These are phyloP conservation scores for Geotrichum bryndzae DNA, from an alignment of 1,139 yeast species.

Conservation along the genomic window DNA sequence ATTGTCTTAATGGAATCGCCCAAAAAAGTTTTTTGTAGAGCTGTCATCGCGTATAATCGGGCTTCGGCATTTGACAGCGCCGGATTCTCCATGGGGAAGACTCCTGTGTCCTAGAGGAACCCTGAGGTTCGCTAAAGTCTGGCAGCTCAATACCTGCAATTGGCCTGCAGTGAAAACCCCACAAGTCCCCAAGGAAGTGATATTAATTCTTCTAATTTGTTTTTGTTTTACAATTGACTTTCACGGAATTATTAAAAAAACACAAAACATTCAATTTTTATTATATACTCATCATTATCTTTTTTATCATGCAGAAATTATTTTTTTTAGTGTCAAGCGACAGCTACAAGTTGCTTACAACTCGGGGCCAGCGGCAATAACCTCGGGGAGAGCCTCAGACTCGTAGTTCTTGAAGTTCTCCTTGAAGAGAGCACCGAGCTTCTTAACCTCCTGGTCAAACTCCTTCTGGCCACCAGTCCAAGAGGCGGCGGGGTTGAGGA, in stretches of 20 bases:
- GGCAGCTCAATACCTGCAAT: too few species aligned
- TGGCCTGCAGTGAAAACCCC: too few species aligned
- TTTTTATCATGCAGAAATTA: neutral
- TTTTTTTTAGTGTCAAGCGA: neutral
- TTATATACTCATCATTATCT: neutral
- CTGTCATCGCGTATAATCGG: too few species aligned
- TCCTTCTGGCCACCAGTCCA: constrained; percentile 72
- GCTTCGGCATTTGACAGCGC: too few species aligned
- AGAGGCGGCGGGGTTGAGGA: constrained; percentile 80
- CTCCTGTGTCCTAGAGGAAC: too few species aligned
- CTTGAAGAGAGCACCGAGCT: constrained; percentile 70
- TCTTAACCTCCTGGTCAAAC: constrained; percentile 62
- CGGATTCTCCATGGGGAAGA: too few species aligned
- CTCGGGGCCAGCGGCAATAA: constrained; percentile 85
- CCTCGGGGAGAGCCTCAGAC: constrained; percentile 78
- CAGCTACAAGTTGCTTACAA: constrained; percentile 18
- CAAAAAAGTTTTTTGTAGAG: too few species aligned
- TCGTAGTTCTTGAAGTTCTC: constrained; percentile 85
- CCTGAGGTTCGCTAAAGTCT: too few species aligned
- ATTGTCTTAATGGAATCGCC: too few species aligned
- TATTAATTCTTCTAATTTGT: too few species aligned
- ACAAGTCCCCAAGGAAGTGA: too few species aligned
- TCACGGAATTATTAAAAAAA: neutral
- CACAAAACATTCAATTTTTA: neutral
- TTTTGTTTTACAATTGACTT: neutral